phyloP scores from a whole-genome alignment of 1,139 yeast genomes.

The Blastobotrys arbuscula region DNA sequence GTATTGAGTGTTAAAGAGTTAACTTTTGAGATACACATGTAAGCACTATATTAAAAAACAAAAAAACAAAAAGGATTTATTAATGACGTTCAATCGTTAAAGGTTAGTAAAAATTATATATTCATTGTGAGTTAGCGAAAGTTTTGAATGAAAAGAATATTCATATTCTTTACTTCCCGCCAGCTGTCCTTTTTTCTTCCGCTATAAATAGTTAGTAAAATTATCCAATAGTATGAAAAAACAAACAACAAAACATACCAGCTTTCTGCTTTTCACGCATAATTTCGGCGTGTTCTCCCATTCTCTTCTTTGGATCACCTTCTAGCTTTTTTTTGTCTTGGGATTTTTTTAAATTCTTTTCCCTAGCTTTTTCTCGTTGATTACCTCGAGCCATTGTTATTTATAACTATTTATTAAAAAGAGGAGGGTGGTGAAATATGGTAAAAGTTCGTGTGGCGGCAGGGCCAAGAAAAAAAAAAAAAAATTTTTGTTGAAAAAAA shows the following conservation, averaged over 20 bases:
- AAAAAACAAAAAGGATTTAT: not conserved
- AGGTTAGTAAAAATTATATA: not conserved
- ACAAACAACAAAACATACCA: slow-evolving; percentile 44
- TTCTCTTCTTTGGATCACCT: slow-evolving; percentile 80
- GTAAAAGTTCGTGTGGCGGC: no score
- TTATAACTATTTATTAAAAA: no score
- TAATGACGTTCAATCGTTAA: not conserved
- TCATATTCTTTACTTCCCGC: not conserved
- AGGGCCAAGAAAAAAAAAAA: no score
- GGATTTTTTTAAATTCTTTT: slow-evolving; percentile 77
- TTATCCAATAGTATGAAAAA: not conserved
- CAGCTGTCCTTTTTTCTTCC: slow-evolving; percentile 1
- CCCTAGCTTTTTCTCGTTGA: slow-evolving; percentile 92
- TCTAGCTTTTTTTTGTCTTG: slow-evolving; percentile 58
- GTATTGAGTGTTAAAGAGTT: no score
- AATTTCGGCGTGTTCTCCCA: slow-evolving; percentile 83
- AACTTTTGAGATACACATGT: not conserved
- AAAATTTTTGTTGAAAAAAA: no score
- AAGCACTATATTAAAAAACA: not conserved
- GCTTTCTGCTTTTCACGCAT: slow-evolving; percentile 84
- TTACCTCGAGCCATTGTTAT: slow-evolving; percentile 93
- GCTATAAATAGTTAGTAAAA: not conserved
- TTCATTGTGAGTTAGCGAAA: no score
- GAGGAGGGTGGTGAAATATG: no score
- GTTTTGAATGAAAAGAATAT: not conserved